Conservation (phyloP, 1,284 basidiomycete species). For the Puccinia polysora region DNA sequence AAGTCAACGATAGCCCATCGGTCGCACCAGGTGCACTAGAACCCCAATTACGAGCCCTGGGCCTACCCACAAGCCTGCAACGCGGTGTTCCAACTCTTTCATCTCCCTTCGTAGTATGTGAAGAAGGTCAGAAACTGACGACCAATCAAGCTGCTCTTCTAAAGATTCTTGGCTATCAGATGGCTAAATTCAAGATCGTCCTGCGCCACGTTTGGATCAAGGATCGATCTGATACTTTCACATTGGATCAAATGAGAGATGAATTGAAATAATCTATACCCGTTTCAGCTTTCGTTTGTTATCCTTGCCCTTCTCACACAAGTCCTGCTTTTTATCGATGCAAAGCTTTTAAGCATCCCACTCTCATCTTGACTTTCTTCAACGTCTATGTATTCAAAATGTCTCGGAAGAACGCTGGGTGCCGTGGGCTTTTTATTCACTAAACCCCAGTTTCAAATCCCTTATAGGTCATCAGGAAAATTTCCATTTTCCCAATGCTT, state of each 20-base stretch:
- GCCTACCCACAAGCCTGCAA: slow-evolving; percentile 74
- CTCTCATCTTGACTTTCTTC: too few species aligned
- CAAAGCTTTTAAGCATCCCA: too few species aligned
- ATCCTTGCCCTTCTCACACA: too few species aligned
- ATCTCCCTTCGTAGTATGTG: slow-evolving; percentile 76
- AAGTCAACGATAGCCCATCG: slow-evolving; percentile 63
- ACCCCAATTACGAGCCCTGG: slow-evolving; percentile 85
- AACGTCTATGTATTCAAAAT: too few species aligned
- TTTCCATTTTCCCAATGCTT: too few species aligned
- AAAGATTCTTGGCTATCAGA: slow-evolving; percentile 43
- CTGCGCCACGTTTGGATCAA: slow-evolving; percentile 38
- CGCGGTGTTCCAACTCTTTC: slow-evolving; percentile 82
- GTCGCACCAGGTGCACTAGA: slow-evolving; percentile 85
- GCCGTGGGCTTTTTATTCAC: too few species aligned
- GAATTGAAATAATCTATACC: slow-evolving; percentile 11
- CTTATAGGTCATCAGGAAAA: too few species aligned
- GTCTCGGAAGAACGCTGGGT: too few species aligned
- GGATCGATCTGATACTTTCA: slow-evolving; percentile 19
- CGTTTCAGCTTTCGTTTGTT: too few species aligned
- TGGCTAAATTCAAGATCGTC: slow-evolving; percentile 33
- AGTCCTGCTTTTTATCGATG: too few species aligned
- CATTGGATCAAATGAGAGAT: slow-evolving; percentile 17
- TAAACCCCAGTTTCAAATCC: too few species aligned
- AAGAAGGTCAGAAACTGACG: slow-evolving; percentile 71
- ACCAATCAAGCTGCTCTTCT: slow-evolving; percentile 57